Conservation (phyloP, 306 rosid species). For the Vicia villosa region DNA sequence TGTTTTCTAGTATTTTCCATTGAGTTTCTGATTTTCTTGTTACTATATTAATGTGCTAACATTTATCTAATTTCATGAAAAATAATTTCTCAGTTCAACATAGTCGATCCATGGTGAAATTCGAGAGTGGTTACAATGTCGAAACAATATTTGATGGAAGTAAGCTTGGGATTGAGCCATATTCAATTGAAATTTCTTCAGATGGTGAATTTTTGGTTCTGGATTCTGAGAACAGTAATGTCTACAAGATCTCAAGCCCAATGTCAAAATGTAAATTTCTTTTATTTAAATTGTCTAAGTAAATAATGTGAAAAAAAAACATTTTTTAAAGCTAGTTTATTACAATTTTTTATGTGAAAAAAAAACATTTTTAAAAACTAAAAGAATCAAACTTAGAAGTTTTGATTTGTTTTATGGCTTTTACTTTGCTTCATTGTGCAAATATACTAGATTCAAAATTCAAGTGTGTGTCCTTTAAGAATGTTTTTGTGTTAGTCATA, state of each 20-base stretch:
- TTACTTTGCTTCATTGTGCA: slow-evolving; percentile 23
- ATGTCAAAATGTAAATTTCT: slow-evolving; percentile 64
- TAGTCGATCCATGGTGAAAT: slow-evolving; percentile 88
- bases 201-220: slow-evolving; percentile 80
- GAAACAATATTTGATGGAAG: slow-evolving; percentile 95
- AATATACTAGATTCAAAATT: slow-evolving; percentile 35
- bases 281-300: not conserved
- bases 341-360: too few species aligned
- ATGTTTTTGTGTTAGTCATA: slow-evolving; percentile 30
- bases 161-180: slow-evolving; percentile 90
- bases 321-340: too few species aligned
- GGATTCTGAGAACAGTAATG: slow-evolving; percentile 89
- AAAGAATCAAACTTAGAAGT: too few species aligned
- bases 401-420: not conserved
- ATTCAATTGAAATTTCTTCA: slow-evolving; percentile 69
- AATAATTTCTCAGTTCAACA: slow-evolving; percentile 58
- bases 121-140: slow-evolving; percentile 84
- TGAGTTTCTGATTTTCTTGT: slow-evolving; percentile 23
- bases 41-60: slow-evolving; percentile 19
- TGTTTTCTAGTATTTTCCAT: not conserved
- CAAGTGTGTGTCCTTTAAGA: slow-evolving; percentile 26
- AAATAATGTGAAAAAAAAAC: too few species aligned
- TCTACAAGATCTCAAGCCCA: slow-evolving; percentile 75
- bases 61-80: slow-evolving; percentile 36
- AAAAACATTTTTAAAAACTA: too few species aligned